Conservation (phyloP, 2,329 filamentous ascomycete species). For the Dactylellina sp. region DNA sequence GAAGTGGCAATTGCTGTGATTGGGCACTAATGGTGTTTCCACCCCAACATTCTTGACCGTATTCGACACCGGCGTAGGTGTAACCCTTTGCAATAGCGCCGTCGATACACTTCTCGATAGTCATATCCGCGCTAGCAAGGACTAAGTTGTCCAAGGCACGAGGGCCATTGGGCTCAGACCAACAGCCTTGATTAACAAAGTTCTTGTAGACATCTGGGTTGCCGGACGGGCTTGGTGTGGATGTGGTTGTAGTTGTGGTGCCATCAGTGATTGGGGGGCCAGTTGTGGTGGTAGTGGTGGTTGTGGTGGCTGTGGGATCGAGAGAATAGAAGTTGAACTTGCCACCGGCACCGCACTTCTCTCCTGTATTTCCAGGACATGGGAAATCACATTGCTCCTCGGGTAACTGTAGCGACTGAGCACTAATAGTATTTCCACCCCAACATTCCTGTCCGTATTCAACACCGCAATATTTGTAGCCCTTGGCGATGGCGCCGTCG, state of each 20-base stretch:
- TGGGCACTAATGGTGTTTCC: conserved; percentile 9
- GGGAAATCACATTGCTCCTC: conserved; percentile 47
- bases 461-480: conserved; percentile 61
- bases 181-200: conserved; percentile 44
- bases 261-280: conserved; percentile 31
- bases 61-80: conserved; percentile 64
- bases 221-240: neutral
- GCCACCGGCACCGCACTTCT: conserved; percentile 65
- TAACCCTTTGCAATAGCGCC: conserved; percentile 61
- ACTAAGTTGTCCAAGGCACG: conserved; percentile 22
- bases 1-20: neutral
- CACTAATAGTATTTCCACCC: conserved; percentile 59
- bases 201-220: conserved; percentile 36
- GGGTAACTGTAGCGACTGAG: conserved; percentile 15
- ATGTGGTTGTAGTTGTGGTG: conserved; percentile 26
- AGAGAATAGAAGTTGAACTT: conserved; percentile 62
- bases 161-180: conserved; percentile 6
- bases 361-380: conserved; percentile 63
- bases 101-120: conserved; percentile 61
- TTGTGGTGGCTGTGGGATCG: conserved; percentile 35
- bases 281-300: conserved; percentile 57
- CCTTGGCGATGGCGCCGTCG: conserved; percentile 49
- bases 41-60: conserved; percentile 46
- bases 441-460: conserved; percentile 59
- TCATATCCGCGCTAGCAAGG: conserved; percentile 59